A percentile compares a stretch with the other conserved stretches of the same genome.
Evolutionary conservation across 768 basidiomycete species (phyloP).

Genomic region (Suillus tomentosus): DNA sequence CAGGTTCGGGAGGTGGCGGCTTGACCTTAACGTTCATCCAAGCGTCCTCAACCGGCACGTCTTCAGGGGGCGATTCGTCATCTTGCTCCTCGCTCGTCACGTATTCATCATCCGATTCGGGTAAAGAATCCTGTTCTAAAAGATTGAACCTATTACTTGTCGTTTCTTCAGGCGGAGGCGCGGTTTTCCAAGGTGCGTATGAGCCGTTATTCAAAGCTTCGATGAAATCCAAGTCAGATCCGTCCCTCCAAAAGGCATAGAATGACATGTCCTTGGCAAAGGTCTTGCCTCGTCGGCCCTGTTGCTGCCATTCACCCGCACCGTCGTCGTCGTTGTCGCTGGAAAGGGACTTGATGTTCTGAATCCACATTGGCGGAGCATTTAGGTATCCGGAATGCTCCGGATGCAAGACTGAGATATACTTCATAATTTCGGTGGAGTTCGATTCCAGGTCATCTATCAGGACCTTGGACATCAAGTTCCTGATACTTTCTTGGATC

Average conservation of each 20-base stretch:
- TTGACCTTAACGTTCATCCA: conserved; percentile 28
- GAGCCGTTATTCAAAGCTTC: conserved; percentile 14
- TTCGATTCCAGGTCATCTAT: conserved; percentile 35
- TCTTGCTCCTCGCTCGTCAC: conserved; percentile 18
- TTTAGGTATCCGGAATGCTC: conserved; percentile 47
- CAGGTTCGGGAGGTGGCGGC: not conserved
- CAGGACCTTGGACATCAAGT: conserved; percentile 46
- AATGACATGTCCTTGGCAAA: conserved; percentile 29
- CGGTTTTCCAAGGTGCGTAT: conserved; percentile 5
- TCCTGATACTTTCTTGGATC: conserved; percentile 47
- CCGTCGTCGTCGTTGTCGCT: conserved; percentile 19
- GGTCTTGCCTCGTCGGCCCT: conserved; percentile 30
- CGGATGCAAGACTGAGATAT: conserved; percentile 47
- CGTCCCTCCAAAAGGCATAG: conserved; percentile 55
- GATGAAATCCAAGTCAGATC: conserved; percentile 51
- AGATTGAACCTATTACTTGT: conserved; percentile 7
- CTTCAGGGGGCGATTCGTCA: conserved; percentile 12
- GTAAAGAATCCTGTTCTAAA: conserved; percentile 8
- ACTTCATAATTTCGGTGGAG: conserved; percentile 40
- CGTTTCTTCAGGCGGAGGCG: not conserved
- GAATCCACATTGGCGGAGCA: conserved; percentile 53
- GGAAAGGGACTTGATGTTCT: conserved; percentile 20
- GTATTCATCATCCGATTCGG: conserved; percentile 14
- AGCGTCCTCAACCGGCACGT: conserved; percentile 27
- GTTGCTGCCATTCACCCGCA: conserved; percentile 37